Percentiles rank a stretch among this genome's conserved stretches.
Conservation (phyloP, 495 filamentous ascomycete species). For the Cenococcum geophilum region DNA sequence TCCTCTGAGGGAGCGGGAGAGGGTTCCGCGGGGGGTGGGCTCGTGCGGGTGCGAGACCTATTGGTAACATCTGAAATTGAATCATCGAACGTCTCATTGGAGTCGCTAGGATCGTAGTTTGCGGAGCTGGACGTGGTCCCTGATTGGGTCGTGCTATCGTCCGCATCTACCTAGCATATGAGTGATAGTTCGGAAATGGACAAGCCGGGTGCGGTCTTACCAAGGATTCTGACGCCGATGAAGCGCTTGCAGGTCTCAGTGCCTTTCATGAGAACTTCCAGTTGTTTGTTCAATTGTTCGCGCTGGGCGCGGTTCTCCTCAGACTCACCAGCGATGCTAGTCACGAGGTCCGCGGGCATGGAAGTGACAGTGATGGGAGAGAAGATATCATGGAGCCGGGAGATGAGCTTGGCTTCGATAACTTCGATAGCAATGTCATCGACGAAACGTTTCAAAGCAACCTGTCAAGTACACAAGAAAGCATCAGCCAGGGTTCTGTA, state of each 20-base stretch:
- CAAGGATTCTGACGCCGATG: slow-evolving; percentile 23
- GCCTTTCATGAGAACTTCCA: slow-evolving; percentile 46
- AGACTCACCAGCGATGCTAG: slow-evolving; percentile 51
- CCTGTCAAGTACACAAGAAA: slow-evolving; percentile 39
- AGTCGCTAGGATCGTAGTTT: too few relatives aligned
- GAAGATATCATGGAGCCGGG: slow-evolving; percentile 26
- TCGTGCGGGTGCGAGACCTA: too few relatives aligned
- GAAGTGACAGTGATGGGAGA: slow-evolving; percentile 34
- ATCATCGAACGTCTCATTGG: too few relatives aligned
- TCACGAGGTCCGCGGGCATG: slow-evolving; percentile 44
- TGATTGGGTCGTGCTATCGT: too few relatives aligned
- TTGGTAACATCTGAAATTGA: too few relatives aligned
- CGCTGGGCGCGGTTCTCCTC: slow-evolving; percentile 44
- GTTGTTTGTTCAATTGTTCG: slow-evolving; percentile 48
- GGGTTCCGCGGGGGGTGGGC: too few relatives aligned
- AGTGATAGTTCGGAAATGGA: too few relatives aligned
- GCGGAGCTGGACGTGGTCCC: too few relatives aligned
- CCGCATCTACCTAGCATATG: too few relatives aligned
- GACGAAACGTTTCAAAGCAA: slow-evolving; percentile 56
- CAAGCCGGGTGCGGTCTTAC: too few relatives aligned
- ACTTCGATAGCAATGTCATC: slow-evolving; percentile 55
- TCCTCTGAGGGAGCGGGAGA: too few relatives aligned
- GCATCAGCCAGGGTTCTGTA: slow-evolving; percentile 22
- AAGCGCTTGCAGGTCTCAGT: slow-evolving; percentile 48
- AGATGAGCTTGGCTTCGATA: slow-evolving; percentile 23